Conservation (phyloP, 2,329 filamentous ascomycete species). For the Beauveria pseudobassiana region DNA sequence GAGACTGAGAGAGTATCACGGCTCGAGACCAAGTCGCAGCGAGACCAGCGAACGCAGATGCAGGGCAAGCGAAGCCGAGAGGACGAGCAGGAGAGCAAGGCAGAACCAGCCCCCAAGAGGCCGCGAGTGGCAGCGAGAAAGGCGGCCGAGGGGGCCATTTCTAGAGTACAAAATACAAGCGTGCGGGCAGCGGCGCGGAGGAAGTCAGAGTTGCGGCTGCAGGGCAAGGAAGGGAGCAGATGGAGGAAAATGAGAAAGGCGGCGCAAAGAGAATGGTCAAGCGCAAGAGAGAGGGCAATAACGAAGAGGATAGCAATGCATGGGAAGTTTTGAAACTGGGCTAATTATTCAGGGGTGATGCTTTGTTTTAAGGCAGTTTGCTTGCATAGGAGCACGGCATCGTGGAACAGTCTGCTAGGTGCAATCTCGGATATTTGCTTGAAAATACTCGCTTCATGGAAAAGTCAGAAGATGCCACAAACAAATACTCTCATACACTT, state of each 20-base stretch:
- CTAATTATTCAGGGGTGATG: neutral
- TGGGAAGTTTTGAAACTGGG: neutral
- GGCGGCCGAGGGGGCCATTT: too few relatives aligned
- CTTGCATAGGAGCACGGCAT: neutral
- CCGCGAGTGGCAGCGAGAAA: neutral
- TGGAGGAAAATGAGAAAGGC: too few relatives aligned
- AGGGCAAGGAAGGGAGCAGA: too few relatives aligned
- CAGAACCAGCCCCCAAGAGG: neutral
- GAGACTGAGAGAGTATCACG: neutral
- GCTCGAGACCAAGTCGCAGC: neutral
- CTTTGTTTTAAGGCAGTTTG: neutral
- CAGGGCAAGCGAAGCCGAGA: neutral
- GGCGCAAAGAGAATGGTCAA: neutral
- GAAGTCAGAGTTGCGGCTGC: too few relatives aligned
- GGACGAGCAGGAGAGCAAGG: neutral
- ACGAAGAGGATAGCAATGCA: neutral
- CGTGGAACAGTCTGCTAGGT: too few relatives aligned
- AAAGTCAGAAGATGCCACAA: too few relatives aligned
- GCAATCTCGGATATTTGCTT: neutral
- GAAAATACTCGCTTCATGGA: too few relatives aligned
- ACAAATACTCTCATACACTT: too few relatives aligned
- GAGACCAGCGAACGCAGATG: neutral
- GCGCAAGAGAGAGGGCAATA: neutral
- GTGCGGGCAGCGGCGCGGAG: too few relatives aligned
- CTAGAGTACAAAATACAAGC: too few relatives aligned